phyloP scores from a whole-genome alignment of 345 rosid genomes.

The Salix purpurea region DNA sequence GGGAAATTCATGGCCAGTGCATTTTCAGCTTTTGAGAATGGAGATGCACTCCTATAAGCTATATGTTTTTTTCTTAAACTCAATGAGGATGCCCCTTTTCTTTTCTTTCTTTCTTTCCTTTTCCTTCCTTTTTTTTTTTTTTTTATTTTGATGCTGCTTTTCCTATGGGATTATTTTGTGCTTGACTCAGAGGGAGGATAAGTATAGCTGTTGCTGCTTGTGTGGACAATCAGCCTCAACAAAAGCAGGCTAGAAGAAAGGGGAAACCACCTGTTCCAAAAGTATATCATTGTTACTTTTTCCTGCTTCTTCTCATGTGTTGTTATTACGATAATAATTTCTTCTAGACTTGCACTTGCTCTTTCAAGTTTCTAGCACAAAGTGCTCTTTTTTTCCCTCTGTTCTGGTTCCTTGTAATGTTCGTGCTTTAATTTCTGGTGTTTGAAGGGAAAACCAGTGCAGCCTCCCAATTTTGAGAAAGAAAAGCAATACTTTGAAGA shows the following conservation, averaged over 20 bases:
- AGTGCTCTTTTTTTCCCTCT: background rate
- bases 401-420: background rate
- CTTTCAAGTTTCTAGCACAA: background rate
- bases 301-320: background rate
- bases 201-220: conserved; percentile 72
- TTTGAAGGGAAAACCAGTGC: conserved; percentile 49
- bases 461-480: conserved; percentile 55
- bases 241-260: conserved; percentile 50
- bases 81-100: background rate
- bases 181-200: conserved; percentile 64
- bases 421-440: conserved; percentile 1
- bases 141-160: background rate
- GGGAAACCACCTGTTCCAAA: conserved; percentile 69
- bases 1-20: background rate
- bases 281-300: conserved; percentile 24
- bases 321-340: background rate
- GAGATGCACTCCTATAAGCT: background rate
- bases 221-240: conserved; percentile 41
- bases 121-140: background rate
- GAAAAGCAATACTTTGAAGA: conserved; percentile 73
- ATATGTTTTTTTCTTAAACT: background rate
- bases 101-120: background rate
- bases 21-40: background rate
- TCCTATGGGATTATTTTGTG: conserved; percentile 17
- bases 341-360: background rate